phyloP scores from a whole-genome alignment of 2,329 filamentous ascomycete species.

The Aureobasidium lini region DNA sequence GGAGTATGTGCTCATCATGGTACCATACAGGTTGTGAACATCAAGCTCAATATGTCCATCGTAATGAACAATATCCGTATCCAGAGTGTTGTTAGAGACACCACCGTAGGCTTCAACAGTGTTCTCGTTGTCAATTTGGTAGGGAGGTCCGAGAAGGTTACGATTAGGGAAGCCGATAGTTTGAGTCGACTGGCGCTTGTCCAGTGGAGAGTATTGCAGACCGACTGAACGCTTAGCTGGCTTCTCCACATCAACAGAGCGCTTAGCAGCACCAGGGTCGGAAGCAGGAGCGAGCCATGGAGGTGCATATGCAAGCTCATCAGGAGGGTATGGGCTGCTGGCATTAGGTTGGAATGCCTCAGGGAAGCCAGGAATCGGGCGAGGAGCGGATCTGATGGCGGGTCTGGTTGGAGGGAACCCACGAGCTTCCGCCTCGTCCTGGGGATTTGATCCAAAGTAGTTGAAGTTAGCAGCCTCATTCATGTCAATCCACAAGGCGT shows the following conservation, averaged over 20 bases:
- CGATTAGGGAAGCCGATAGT: slow-evolving; percentile 51
- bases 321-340: background rate
- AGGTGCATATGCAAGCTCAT: slow-evolving; percentile 5
- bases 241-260: background rate
- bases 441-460: slow-evolving; percentile 32
- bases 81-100: slow-evolving; percentile 44
- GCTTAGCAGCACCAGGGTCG: background rate
- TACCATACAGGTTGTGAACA: slow-evolving; percentile 69
- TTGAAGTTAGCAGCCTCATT: slow-evolving; percentile 53
- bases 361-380: slow-evolving; percentile 62
- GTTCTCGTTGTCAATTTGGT: slow-evolving; percentile 27
- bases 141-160: slow-evolving; percentile 57
- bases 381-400: slow-evolving; percentile 52
- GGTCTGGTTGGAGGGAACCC: slow-evolving; percentile 55
- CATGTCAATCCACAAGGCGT: slow-evolving; percentile 67
- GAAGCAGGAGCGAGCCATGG: slow-evolving; percentile 10
- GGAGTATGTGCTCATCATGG: slow-evolving; percentile 63
- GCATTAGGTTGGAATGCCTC: slow-evolving; percentile 54
- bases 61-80: slow-evolving; percentile 60
- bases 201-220: background rate
- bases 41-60: slow-evolving; percentile 65
- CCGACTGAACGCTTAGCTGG: background rate
- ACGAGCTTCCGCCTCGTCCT: slow-evolving; percentile 29
- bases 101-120: slow-evolving; percentile 30
- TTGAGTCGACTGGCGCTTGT: slow-evolving; percentile 12